Percentiles rank a stretch among this genome's conserved stretches.
phyloP scores from a whole-genome alignment of 2,329 filamentous ascomycete genomes.

The Epichloe typhina region DNA sequence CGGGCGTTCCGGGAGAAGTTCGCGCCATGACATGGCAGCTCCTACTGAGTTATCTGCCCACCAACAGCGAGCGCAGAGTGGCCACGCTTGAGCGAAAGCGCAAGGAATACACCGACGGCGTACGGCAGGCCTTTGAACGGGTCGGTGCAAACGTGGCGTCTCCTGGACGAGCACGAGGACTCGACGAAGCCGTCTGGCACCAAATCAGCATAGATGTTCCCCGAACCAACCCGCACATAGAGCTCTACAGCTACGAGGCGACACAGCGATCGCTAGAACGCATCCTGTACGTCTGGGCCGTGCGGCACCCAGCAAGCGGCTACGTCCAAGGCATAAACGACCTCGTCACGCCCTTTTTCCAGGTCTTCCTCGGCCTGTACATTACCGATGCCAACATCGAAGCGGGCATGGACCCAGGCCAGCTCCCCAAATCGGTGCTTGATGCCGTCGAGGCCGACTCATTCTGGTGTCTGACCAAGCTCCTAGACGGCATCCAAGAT shows the following conservation, averaged over 20 bases:
- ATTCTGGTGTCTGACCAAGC: constrained; percentile 96
- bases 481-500: constrained; percentile 97
- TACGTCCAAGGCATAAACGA: constrained; percentile 99
- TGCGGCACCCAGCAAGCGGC: constrained; percentile 89
- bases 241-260: constrained; percentile 89
- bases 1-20: constrained; percentile 85
- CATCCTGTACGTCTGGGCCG: constrained; percentile 95
- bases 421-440: constrained; percentile 77
- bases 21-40: constrained; percentile 99
- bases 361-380: constrained; percentile 89
- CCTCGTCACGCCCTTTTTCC: constrained; percentile 93
- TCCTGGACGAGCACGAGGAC: constrained; percentile 43
- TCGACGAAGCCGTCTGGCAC: constrained; percentile 98
- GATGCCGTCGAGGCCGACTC: constrained; percentile 96
- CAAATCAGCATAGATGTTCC: constrained; percentile 98
- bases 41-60: constrained; percentile 85
- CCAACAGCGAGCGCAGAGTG: constrained; percentile 87
- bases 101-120: constrained; percentile 91
- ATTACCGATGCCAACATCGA: constrained; percentile 91
- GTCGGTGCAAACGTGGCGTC: constrained; percentile 34
- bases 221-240: constrained; percentile 88
- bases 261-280: constrained; percentile 89
- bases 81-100: constrained; percentile 84
- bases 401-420: constrained; percentile 90
- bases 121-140: constrained; percentile 57